Evolutionary conservation across 2,329 filamentous ascomycete genomes (phyloP).

Genomic region (Phyllosticta citrichinensis): DNA sequence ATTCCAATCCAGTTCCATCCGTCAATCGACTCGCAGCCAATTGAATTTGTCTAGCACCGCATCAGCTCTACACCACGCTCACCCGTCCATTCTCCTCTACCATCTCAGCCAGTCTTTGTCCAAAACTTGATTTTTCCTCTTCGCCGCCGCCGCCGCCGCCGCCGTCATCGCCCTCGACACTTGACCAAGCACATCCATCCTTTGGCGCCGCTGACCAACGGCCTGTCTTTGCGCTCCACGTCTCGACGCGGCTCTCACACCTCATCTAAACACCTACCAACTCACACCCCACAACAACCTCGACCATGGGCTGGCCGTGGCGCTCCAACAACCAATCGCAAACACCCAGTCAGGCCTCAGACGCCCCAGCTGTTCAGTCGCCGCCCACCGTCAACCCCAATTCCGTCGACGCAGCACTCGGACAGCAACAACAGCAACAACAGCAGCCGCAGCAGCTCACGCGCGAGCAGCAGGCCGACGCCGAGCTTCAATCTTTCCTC

Average conservation of each 20-base stretch:
- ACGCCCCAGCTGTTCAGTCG: constrained; percentile 9
- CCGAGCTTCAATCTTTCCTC: constrained; percentile 45
- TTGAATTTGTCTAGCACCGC: not conserved
- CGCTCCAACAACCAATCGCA: constrained; percentile 21
- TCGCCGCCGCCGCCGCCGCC: not conserved
- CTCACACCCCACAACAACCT: not conserved
- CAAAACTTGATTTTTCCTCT: not conserved
- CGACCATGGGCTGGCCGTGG: constrained; percentile 39
- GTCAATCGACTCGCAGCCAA: constrained; percentile 2
- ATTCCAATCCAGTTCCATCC: too few relatives aligned
- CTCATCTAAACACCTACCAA: not conserved
- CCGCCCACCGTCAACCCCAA: constrained; percentile 13
- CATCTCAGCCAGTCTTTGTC: not conserved
- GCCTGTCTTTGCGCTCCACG: not conserved
- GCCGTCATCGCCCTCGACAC: not conserved
- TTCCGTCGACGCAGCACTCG: constrained; percentile 14
- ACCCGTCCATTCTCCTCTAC: not conserved
- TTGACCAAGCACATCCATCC: not conserved
- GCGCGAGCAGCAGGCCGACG: constrained; percentile 41
- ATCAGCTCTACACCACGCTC: not conserved
- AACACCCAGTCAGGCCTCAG: constrained; percentile 3
- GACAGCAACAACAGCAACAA: constrained; percentile 17
- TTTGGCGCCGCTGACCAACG: not conserved
- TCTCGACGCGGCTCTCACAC: not conserved
- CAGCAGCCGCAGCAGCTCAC: constrained; percentile 16